A percentile compares a stretch with the other conserved stretches of the same genome.
phyloP scores from a whole-genome alignment of 164 flowering plant species.

The Platanus orientalis region DNA sequence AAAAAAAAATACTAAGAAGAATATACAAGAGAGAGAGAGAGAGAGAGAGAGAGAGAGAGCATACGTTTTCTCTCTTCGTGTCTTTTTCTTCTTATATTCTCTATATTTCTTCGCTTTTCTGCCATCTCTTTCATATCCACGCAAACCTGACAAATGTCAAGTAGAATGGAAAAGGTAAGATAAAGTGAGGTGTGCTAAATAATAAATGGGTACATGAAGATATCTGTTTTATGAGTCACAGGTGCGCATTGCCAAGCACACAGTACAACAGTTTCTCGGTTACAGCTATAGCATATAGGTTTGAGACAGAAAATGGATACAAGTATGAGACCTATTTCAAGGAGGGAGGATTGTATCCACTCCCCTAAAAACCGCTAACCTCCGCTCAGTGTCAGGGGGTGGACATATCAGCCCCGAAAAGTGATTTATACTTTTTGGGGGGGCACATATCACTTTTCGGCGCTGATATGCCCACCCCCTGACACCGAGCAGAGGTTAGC shows the following conservation, averaged over 20 bases:
- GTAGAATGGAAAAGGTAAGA: background rate
- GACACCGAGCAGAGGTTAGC: no score
- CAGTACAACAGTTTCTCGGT: no score
- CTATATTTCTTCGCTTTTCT: slow-evolving; percentile 36
- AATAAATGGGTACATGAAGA: background rate
- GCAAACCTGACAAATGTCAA: slow-evolving; percentile 36
- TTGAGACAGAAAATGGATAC: no score
- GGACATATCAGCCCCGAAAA: no score
- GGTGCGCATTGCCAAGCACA: background rate
- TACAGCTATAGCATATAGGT: no score
- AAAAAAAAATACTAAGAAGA: background rate
- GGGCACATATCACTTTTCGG: no score
- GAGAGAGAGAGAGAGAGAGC: background rate
- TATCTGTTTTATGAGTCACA: background rate
- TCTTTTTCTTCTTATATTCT: slow-evolving; percentile 40
- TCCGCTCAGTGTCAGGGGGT: no score
- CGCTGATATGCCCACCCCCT: no score
- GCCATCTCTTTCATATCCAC: slow-evolving; percentile 45
- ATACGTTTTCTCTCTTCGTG: slow-evolving; percentile 69
- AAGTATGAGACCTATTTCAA: no score
- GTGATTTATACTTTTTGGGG: no score
- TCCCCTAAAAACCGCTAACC: no score
- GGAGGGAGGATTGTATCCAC: no score
- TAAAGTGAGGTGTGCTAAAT: background rate
- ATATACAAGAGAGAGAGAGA: background rate